Conservation (phyloP, 1,284 basidiomycete species). For the Puccinia coronata region DNA sequence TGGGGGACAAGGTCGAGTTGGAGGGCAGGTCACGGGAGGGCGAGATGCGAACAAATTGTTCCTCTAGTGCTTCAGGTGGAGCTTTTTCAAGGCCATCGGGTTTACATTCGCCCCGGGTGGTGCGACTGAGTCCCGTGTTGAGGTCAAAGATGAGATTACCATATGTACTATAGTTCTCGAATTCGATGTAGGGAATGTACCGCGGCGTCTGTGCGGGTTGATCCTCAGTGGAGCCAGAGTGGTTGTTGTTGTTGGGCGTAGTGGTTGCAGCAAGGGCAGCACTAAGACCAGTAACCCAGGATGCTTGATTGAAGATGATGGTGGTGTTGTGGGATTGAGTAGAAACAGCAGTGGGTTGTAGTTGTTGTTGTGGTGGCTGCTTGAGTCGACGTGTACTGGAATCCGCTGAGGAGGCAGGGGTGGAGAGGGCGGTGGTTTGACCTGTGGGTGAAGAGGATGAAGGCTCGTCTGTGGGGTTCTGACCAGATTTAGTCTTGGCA, state of each 20-base stretch:
- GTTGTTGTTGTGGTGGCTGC: slow-evolving; percentile 22
- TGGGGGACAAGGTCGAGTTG: neutral
- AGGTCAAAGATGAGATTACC: slow-evolving; percentile 41
- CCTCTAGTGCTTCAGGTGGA: slow-evolving; percentile 39
- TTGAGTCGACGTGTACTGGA: neutral
- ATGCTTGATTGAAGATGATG: slow-evolving; percentile 45
- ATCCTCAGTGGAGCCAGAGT: slow-evolving; percentile 19
- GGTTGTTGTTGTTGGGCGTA: neutral
- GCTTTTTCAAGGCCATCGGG: slow-evolving; percentile 46
- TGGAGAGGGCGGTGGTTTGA: neutral
- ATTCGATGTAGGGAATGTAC: slow-evolving; percentile 38
- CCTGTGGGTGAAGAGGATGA: slow-evolving; percentile 15
- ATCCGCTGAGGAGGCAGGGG: slow-evolving; percentile 19
- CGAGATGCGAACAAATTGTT: slow-evolving; percentile 24
- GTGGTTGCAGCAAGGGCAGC: slow-evolving; percentile 28
- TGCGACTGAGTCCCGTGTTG: slow-evolving; percentile 32
- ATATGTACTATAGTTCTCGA: slow-evolving; percentile 31
- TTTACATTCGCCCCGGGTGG: slow-evolving; percentile 19
- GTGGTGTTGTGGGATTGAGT: slow-evolving; percentile 30
- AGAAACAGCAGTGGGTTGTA: neutral
- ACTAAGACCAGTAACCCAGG: slow-evolving; percentile 33
- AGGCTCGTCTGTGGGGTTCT: slow-evolving; percentile 34
- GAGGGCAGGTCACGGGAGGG: slow-evolving; percentile 7
- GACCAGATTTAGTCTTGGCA: slow-evolving; percentile 30
- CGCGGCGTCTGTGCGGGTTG: slow-evolving; percentile 24